Conservation (phyloP, 1,139 yeast species). For the Entelexis paramagnoliae region DNA sequence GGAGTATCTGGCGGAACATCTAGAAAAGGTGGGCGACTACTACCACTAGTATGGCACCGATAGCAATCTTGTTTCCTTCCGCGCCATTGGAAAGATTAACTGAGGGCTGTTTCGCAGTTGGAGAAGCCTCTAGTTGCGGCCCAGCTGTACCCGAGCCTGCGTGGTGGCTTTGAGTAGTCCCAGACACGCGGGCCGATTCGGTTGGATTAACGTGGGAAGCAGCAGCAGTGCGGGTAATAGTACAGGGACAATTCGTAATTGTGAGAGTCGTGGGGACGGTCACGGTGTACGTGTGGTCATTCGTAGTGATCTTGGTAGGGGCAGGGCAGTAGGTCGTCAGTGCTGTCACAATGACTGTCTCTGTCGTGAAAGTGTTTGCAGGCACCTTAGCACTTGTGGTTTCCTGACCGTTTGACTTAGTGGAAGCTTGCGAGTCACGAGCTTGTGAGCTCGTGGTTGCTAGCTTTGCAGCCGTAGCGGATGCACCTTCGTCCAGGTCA, state of each 20-base stretch:
- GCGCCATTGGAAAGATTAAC: neutral
- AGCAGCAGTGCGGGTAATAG: neutral
- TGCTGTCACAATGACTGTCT: neutral
- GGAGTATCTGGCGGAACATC: no score
- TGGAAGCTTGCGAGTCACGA: no score
- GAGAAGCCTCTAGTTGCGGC: neutral
- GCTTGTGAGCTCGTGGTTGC: no score
- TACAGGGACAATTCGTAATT: slow-evolving; percentile 18
- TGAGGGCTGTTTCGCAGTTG: neutral
- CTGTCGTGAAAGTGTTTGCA: neutral
- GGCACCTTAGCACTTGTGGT: neutral
- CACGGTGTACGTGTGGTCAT: slow-evolving; percentile 11
- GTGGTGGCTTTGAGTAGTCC: neutral
- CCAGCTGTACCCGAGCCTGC: neutral
- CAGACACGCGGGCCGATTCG: neutral
- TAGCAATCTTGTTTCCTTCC: neutral
- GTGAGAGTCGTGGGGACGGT: slow-evolving; percentile 11
- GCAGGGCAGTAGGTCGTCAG: slow-evolving; percentile 36
- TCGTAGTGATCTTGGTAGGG: slow-evolving; percentile 6
- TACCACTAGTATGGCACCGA: neutral
- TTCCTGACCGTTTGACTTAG: no score
- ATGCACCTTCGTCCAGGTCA: no score
- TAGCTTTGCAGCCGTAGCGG: no score
- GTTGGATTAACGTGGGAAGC: neutral
- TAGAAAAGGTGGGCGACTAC: no score